Evolutionary conservation across 495 filamentous ascomycete species (phyloP), one percentile per base, ranked within the genome.

Genomic region (Viridothelium virens): DNA sequence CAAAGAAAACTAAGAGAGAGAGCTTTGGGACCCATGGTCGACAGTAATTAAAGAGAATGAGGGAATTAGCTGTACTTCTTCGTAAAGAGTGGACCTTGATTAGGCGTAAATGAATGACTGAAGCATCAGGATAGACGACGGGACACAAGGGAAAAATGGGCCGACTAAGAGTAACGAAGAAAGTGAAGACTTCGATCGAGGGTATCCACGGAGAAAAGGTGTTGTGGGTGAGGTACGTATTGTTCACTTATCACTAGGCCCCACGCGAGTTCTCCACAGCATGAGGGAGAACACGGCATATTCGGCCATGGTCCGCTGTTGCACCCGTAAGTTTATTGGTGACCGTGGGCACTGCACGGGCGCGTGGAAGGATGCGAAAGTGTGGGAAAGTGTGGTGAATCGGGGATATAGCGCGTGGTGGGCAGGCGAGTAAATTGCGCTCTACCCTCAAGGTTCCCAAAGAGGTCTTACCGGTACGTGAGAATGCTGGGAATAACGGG

Each of bases 381-480:
- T 59, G 11, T 7, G 53, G 7, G 31, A 34, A 9, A 31, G 53
- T 25, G 25, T 25, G 25, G 25, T 25, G 25, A 25, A 25, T 25
- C 25, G 25, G 25, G 25, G 25, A 25, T 25, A 59, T 59, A 5
- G 53, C 18, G 53, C 53, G 53, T 31, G 18, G 31, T 11, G 18
- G 53, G 36, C 36, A 18, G 53, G 31, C 53, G 31, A 59, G 31
- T 59, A 59, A 59, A 59, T 59, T 59, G 53, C 53, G 53, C 31
- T 59, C 53, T 59, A 34, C 53, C 18, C 36, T 34, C 53, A 36
- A 2, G 11, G 31, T 36, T 33, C 53, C 53, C 18, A 59, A 59
- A n/a, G 31, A 33, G 53, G 53, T 59, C 18, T 7, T 7, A 59
- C 25, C 53, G 53, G 18, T 10, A 44, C 14, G 41, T 44, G 41